Evolutionary conservation across 495 filamentous ascomycete species (phyloP), one percentile per base, ranked within the genome.

Genomic region (Talaromyces trachyspermus): DNA sequence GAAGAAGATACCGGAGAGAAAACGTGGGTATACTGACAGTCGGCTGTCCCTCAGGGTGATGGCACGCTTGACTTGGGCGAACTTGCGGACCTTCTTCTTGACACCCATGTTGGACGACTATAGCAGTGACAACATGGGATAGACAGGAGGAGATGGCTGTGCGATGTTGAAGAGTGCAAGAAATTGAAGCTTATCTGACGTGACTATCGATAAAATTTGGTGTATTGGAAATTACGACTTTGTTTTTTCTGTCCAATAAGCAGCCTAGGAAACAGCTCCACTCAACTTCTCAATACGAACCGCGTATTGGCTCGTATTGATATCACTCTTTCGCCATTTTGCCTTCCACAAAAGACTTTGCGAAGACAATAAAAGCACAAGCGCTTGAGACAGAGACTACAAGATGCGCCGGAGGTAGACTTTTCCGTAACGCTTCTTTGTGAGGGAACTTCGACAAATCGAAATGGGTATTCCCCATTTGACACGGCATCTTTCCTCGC

Each of bases 391-490:
- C n/a, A n/a, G n/a, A n/a, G n/a, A n/a, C n/a, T n/a, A n/a, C n/a
- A n/a, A n/a, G n/a, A n/a, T n/a, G n/a, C n/a, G n/a, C n/a, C n/a
- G n/a, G n/a, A n/a, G n/a, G n/a, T n/a, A n/a, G n/a, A n/a, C n/a
- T n/a, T n/a, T n/a, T n/a, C n/a, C n/a, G n/a, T n/a, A n/a, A n/a
- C n/a, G n/a, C n/a, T n/a, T n/a, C n/a, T n/a, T n/a, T n/a, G n/a
- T n/a, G n/a, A n/a, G n/a, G n/a, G n/a, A n/a, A n/a, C n/a, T n/a
- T n/a, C n/a, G n/a, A n/a, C n/a, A n/a, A n/a, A n/a, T n/a, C n/a
- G n/a, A n/a, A 35, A 90, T 94, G 88, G 88, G 88, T 0, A 85
- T 94, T 46, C 80, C 75, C 19, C 71, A 75, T 37, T 61, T 94
- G 10, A 76, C 70, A 46, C 63, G 66, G 0, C 71, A 76, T 37